Evolutionary conservation across 2,329 filamentous ascomycete genomes (phyloP).

Genomic region (Sporothrix dimorphospora): DNA sequence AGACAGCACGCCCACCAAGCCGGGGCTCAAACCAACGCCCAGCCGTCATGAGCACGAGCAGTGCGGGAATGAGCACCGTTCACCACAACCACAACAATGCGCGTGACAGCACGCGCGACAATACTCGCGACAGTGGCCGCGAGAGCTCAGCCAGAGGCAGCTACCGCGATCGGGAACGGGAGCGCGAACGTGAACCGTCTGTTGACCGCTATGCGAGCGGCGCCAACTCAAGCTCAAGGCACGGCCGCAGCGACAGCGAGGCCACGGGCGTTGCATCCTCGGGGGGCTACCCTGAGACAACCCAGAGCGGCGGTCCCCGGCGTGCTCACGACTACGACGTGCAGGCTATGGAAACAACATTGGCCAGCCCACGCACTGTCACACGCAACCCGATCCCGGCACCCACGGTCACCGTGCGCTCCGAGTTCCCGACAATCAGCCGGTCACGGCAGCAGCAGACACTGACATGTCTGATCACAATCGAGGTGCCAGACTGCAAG

Average conservation of each 20-base stretch:
- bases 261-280: conserved; percentile 75
- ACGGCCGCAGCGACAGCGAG: conserved; percentile 78
- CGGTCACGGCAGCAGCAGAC: conserved; percentile 93
- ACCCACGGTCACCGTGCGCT: conserved; percentile 90
- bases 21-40: conserved; percentile 47
- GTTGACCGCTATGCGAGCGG: conserved; percentile 48
- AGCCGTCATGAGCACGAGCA: conserved; percentile 39
- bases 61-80: conserved; percentile 43
- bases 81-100: conserved; percentile 19
- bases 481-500: conserved; percentile 90
- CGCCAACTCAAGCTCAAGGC: conserved; percentile 53
- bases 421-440: conserved; percentile 93
- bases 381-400: conserved; percentile 86
- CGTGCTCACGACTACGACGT: conserved; percentile 93
- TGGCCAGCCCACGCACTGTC: conserved; percentile 71
- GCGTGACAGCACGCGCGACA: conserved; percentile 11
- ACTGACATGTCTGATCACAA: conserved; percentile 88
- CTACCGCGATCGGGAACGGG: conserved; percentile 37
- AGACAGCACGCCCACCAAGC: conserved; percentile 59
- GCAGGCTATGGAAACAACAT: conserved; percentile 89
- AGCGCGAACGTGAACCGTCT: conserved; percentile 43
- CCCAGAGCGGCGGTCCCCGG: conserved; percentile 65
- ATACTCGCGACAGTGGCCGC: conserved; percentile 36
- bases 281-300: conserved; percentile 76
- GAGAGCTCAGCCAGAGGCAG: conserved; percentile 46